A percentile compares a stretch with the other conserved stretches of the same genome.
These are phyloP conservation scores for Cryoendolithus antarcticus DNA, from an alignment of 2,329 filamentous ascomycete genomes.

Conservation along the genomic window DNA sequence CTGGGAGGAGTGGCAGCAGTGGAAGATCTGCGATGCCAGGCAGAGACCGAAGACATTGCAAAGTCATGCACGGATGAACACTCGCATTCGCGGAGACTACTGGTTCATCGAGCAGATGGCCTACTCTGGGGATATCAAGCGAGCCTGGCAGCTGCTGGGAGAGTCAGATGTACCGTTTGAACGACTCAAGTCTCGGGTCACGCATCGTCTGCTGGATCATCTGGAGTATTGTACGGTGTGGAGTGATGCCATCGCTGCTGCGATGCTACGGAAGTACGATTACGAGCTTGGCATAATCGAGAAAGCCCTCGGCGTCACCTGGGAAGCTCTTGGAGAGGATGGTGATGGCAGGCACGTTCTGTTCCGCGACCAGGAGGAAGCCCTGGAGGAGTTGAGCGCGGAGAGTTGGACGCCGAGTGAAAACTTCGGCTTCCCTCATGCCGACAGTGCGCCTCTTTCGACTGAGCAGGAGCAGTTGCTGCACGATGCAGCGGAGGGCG, in stretches of 20 bases:
- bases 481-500: conserved; percentile 15
- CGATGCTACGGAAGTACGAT: conserved; percentile 19
- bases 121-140: conserved; percentile 15
- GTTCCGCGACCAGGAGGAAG: conserved; percentile 16
- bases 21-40: conserved; percentile 16
- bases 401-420: conserved; percentile 14
- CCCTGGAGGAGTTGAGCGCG: conserved; percentile 16
- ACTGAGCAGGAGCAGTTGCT: conserved; percentile 9
- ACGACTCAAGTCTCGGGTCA: conserved; percentile 11
- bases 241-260: conserved; percentile 14
- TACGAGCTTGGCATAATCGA: conserved; percentile 21
- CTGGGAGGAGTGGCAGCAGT: conserved; percentile 23
- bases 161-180: conserved; percentile 14
- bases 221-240: conserved; percentile 15
- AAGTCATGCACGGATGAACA: conserved; percentile 9
- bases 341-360: conserved; percentile 17
- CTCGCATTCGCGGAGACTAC: conserved; percentile 18
- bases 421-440: conserved; percentile 20
- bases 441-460: conserved; percentile 1
- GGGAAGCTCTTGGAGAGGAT: conserved; percentile 11
- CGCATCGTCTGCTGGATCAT: conserved; percentile 15
- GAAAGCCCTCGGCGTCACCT: conserved; percentile 18
- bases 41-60: conserved; percentile 11
- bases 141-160: conserved; percentile 20
- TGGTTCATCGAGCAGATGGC: conserved; percentile 25